Conservation (phyloP, 2,329 filamentous ascomycete genomes). For the Trichophyton benhamiae region DNA sequence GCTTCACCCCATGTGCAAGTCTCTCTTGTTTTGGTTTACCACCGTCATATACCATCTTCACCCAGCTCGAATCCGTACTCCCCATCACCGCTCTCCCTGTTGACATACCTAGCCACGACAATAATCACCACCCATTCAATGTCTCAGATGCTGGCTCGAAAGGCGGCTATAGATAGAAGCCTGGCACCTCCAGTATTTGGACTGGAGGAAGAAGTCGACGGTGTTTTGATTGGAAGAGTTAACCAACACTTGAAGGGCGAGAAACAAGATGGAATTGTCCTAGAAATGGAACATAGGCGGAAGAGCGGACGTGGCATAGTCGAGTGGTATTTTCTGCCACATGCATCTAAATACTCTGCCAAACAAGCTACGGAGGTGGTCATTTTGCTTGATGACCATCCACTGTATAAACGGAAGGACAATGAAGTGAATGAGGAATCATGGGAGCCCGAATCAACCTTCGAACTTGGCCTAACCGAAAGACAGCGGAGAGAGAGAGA, state of each 20-base stretch:
- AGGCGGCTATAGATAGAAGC: conserved; percentile 64
- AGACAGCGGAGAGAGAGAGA: conserved; percentile 79
- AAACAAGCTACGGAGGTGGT: conserved; percentile 41
- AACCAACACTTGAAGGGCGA: conserved; percentile 24
- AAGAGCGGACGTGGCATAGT: conserved; percentile 66
- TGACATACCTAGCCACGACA: conserved; percentile 80
- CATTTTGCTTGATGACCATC: conserved; percentile 63
- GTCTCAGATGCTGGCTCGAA: conserved; percentile 59
- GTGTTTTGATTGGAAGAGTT: conserved; percentile 56
- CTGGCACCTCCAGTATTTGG: conserved; percentile 67
- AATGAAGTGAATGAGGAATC: conserved; percentile 39
- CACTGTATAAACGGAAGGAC: conserved; percentile 47
- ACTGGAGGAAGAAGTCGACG: conserved; percentile 63
- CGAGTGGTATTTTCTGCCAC: conserved; percentile 53
- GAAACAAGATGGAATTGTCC: conserved; percentile 51
- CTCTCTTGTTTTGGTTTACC: conserved; percentile 69
- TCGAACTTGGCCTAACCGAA: conserved; percentile 76
- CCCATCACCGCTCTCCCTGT: conserved; percentile 57
- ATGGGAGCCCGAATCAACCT: conserved; percentile 59
- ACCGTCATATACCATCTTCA: conserved; percentile 59
- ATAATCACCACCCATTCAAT: conserved; percentile 64
- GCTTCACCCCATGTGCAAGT: conserved; percentile 29
- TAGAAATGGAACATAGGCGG: conserved; percentile 76
- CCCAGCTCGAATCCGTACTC: conserved; percentile 31
- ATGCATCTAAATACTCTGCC: conserved; percentile 33